These are phyloP conservation scores for Besnoitia besnoiti DNA, from an alignment of 169 alveolate species.

Conservation along the genomic window DNA sequence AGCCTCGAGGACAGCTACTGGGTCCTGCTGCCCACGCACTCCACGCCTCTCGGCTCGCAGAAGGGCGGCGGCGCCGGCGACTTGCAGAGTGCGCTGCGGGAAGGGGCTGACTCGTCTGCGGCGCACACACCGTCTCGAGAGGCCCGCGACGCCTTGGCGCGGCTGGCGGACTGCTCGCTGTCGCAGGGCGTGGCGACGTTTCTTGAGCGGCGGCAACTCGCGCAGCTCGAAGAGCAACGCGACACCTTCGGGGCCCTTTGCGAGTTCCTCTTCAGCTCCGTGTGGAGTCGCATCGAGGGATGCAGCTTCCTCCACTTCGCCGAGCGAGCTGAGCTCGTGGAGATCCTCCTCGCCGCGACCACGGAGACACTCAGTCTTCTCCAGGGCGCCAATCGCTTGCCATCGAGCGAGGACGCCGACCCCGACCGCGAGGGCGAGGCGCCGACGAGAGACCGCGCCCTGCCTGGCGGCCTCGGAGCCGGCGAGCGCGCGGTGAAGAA, in stretches of 20 bases:
- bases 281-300: constrained; percentile 39
- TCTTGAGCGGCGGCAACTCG: constrained; percentile 43
- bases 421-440: background rate
- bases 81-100: too few relatives aligned
- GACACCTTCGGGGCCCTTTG: constrained; percentile 53
- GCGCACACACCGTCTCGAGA: too few relatives aligned
- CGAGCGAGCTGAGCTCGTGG: constrained; percentile 51
- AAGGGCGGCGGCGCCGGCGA: too few relatives aligned
- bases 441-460: constrained; percentile 32
- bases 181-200: background rate
- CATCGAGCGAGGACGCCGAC: constrained; percentile 28
- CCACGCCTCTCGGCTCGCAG: background rate
- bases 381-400: constrained; percentile 53
- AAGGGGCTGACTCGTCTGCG: too few relatives aligned
- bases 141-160: background rate
- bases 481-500: background rate
- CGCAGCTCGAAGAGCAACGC: constrained; percentile 62
- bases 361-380: constrained; percentile 62
- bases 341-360: constrained; percentile 48
- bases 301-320: constrained; percentile 35
- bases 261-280: constrained; percentile 42
- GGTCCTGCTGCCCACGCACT: background rate
- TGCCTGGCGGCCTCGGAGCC: constrained; percentile 7
- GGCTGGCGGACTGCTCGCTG: background rate
- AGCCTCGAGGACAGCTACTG: background rate